A percentile compares a stretch with the other conserved stretches of the same genome.
Evolutionary conservation across 148 eudicot genomes (phyloP).

Genomic region (Rhododendron griersonianum): DNA sequence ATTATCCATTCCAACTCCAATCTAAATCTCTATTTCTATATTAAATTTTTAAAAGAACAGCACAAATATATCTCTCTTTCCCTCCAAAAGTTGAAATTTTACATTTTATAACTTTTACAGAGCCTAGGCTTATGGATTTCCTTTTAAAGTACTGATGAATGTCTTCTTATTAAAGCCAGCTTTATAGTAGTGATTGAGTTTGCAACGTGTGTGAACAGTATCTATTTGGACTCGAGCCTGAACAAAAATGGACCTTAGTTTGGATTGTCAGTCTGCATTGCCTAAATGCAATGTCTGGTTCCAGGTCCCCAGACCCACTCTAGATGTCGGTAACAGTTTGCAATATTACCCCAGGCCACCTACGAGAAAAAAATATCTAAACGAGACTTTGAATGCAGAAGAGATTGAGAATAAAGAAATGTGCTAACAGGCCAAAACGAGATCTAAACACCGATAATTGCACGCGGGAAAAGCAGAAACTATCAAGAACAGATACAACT

Average conservation of each 20-base stretch:
- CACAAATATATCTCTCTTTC: background rate
- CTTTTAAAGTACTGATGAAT: no score
- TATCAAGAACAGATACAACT: background rate
- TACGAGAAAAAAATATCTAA: background rate
- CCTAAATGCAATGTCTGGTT: background rate
- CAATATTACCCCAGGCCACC: background rate
- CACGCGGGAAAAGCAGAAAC: background rate
- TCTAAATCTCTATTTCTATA: no score
- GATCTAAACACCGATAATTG: background rate
- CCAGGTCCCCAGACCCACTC: no score
- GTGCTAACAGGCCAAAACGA: background rate
- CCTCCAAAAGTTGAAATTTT: background rate
- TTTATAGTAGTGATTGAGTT: no score
- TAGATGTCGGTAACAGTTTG: no score
- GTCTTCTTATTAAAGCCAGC: no score
- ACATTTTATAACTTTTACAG: background rate
- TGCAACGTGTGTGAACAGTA: no score
- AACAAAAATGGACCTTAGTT: background rate
- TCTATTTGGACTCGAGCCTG: background rate
- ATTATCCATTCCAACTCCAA: no score
- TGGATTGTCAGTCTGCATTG: background rate
- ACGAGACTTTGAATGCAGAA: background rate
- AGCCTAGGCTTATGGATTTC: background rate
- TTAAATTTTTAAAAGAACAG: no score
- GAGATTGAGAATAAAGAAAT: background rate